Conservation (phyloP, 2,329 filamentous ascomycete species). For the Trichoderma sp. region DNA sequence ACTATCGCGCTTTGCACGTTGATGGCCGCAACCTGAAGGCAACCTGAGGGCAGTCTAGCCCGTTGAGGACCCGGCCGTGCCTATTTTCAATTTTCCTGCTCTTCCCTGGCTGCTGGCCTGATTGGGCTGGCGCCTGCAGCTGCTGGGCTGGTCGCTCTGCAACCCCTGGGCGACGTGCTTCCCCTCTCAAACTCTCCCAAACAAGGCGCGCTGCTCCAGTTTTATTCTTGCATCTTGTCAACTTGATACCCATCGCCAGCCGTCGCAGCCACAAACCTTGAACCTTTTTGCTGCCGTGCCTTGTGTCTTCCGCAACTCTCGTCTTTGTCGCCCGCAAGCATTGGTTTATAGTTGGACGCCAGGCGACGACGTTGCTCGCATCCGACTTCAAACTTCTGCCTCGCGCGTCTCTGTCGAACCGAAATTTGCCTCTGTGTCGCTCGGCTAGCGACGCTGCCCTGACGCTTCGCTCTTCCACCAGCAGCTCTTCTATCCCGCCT, state of each 20-base stretch:
- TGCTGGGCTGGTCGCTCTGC: background rate
- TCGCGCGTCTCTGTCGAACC: conserved; percentile 3
- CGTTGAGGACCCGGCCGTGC: background rate
- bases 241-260: conserved; percentile 15
- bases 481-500: background rate
- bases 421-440: conserved; percentile 10
- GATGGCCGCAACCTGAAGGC: conserved; percentile 15
- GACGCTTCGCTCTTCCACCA: background rate
- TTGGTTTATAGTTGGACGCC: background rate
- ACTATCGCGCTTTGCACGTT: background rate
- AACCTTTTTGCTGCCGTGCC: conserved; percentile 1
- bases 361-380: background rate
- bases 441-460: conserved; percentile 13
- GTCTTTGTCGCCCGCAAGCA: background rate
- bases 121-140: background rate
- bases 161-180: conserved; percentile 11
- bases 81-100: background rate
- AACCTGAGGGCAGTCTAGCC: background rate
- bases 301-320: conserved; percentile 8
- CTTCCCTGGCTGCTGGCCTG: background rate
- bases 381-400: background rate
- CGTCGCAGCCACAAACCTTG: conserved; percentile 17
- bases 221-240: background rate
- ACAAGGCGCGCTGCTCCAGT: conserved; percentile 16
- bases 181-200: conserved; percentile 13